Evolutionary conservation across 2,329 filamentous ascomycete genomes (phyloP).

Genomic region (Dactylellina sp.): DNA sequence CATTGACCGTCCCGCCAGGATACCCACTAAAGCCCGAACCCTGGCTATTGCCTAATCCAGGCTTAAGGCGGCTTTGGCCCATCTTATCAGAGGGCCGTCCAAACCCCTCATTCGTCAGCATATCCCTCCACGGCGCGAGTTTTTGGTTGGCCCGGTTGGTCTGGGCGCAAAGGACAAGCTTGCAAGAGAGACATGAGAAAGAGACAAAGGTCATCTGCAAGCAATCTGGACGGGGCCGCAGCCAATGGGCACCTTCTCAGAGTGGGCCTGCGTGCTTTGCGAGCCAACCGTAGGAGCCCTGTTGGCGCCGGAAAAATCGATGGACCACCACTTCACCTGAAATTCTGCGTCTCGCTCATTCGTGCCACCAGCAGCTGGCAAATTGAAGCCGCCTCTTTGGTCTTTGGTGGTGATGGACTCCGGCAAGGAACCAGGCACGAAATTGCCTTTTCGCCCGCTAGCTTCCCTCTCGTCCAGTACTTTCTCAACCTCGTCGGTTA

Average conservation of each 20-base stretch:
- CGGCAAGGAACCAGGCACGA: slow-evolving; percentile 48
- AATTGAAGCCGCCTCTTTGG: slow-evolving; percentile 2
- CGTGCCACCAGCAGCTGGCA: not conserved
- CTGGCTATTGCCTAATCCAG: slow-evolving; percentile 45
- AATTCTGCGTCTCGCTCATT: slow-evolving; percentile 20
- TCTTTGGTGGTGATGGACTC: no score
- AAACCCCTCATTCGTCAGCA: slow-evolving; percentile 52
- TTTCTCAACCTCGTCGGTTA: slow-evolving; percentile 53
- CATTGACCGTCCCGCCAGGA: slow-evolving; percentile 17
- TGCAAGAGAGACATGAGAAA: slow-evolving; percentile 37
- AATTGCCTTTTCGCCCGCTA: slow-evolving; percentile 42
- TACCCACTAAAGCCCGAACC: slow-evolving; percentile 13
- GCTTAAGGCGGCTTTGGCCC: slow-evolving; percentile 36
- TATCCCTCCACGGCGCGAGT: slow-evolving; percentile 45
- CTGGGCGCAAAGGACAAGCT: slow-evolving; percentile 32
- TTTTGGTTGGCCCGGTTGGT: slow-evolving; percentile 30
- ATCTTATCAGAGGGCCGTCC: slow-evolving; percentile 41
- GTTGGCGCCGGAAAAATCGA: slow-evolving; percentile 55
- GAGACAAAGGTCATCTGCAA: slow-evolving; percentile 52
- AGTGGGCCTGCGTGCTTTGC: slow-evolving; percentile 41
- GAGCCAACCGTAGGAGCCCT: slow-evolving; percentile 50
- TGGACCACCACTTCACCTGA: slow-evolving; percentile 28
- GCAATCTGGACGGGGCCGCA: slow-evolving; percentile 7
- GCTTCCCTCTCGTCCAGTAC: slow-evolving; percentile 20
- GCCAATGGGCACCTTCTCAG: slow-evolving; percentile 34